phyloP scores from a whole-genome alignment of 2,329 filamentous ascomycete genomes.

The Hypoxylon sp. region DNA sequence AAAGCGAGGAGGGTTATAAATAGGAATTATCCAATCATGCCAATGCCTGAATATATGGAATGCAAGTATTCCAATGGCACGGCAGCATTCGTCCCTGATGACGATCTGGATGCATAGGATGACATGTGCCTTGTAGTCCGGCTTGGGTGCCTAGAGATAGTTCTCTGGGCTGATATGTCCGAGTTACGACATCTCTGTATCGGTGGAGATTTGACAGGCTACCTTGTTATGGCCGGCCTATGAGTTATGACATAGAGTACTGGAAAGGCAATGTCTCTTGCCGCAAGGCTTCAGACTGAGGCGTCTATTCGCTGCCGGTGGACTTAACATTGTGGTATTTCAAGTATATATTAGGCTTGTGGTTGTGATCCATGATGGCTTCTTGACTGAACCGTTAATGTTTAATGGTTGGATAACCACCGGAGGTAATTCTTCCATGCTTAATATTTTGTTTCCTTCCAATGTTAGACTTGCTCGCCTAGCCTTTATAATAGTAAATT shows the following conservation, averaged over 20 bases:
- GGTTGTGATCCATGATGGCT: neutral
- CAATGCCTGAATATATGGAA: slow-evolving; percentile 60
- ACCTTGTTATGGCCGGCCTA: neutral
- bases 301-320: neutral
- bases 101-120: slow-evolving; percentile 50
- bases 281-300: neutral
- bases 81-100: slow-evolving; percentile 64
- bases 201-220: neutral
- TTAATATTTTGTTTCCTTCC: neutral
- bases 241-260: slow-evolving; percentile 6
- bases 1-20: slow-evolving; percentile 50
- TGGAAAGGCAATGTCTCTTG: slow-evolving; percentile 2
- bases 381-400: neutral
- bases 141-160: neutral
- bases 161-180: neutral
- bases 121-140: neutral
- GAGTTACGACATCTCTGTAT: neutral
- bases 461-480: neutral
- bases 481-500: neutral
- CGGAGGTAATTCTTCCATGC: neutral
- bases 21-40: slow-evolving; percentile 59
- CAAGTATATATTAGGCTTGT: neutral
- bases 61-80: slow-evolving; percentile 63
- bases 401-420: neutral
- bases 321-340: neutral